phyloP scores from a whole-genome alignment of 257 asterid species.

The Solanum arcanum region DNA sequence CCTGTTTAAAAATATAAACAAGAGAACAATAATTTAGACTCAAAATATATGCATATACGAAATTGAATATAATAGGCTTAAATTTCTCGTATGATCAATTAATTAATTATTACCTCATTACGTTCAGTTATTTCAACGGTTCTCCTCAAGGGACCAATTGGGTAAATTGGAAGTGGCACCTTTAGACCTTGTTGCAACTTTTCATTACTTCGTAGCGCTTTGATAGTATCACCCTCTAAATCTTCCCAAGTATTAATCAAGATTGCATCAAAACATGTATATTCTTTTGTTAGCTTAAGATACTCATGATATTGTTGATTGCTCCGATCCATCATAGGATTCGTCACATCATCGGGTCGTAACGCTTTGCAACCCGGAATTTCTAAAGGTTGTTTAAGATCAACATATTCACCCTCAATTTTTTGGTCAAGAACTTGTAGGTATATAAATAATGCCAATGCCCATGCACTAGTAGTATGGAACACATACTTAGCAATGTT shows the following conservation, averaged over 20 bases:
- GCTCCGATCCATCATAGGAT: slow-evolving; percentile 1
- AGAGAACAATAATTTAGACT: too few relatives aligned
- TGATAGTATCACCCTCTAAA: neutral
- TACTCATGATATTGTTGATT: neutral
- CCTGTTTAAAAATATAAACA: neutral
- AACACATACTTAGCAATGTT: neutral
- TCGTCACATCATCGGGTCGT: neutral
- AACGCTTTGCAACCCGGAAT: slow-evolving; percentile 9
- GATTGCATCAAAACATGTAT: neutral
- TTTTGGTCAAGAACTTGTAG: slow-evolving; percentile 1
- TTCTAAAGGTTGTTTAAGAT: neutral
- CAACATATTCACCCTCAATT: slow-evolving; percentile 2
- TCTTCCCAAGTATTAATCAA: slow-evolving; percentile 13
- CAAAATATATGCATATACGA: too few relatives aligned
- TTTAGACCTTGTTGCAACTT: neutral
- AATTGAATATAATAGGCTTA: too few relatives aligned
- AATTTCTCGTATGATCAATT: neutral
- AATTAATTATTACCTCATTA: neutral
- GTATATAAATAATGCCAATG: neutral
- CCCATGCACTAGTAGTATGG: slow-evolving; percentile 1
- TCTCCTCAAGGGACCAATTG: slow-evolving; percentile 9
- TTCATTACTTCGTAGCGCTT: slow-evolving; percentile 2
- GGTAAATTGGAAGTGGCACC: slow-evolving; percentile 1
- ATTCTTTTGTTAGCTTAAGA: neutral
- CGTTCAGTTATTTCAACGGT: neutral